A percentile compares a stretch with the other conserved stretches of the same genome.
Conservation (phyloP, 2,329 filamentous ascomycete species). For the Orbilia brochopaga region DNA sequence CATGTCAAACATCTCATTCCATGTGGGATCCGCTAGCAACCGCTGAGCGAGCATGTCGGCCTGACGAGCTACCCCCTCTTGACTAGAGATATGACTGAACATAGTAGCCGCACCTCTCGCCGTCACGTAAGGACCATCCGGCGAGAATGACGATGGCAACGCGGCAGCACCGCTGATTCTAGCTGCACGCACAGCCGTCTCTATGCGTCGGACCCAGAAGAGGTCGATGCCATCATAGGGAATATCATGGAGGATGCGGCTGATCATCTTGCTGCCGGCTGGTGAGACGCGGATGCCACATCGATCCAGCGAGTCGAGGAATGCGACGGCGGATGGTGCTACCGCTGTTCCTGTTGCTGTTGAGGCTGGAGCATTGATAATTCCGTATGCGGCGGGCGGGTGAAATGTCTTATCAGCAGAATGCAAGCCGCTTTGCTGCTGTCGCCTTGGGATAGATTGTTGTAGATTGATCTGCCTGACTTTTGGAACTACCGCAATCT, state of each 20-base stretch:
- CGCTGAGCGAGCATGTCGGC: conserved; percentile 18
- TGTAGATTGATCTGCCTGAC: too few species aligned
- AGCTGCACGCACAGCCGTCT: conserved; percentile 19
- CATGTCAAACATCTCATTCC: conserved; percentile 25
- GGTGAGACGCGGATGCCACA: conserved; percentile 33
- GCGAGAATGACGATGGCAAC: neutral
- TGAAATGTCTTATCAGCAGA: too few species aligned
- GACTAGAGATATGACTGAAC: neutral
- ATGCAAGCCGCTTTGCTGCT: too few species aligned
- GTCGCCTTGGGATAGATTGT: too few species aligned
- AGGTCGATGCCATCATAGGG: conserved; percentile 21
- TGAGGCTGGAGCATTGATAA: neutral
- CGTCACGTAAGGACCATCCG: neutral
- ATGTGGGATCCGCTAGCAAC: conserved; percentile 25
- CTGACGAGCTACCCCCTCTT: conserved; percentile 24
- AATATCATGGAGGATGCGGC: conserved; percentile 18
- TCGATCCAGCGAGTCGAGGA: conserved; percentile 16
- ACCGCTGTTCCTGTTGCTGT: neutral
- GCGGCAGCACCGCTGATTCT: neutral
- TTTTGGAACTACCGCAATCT: too few species aligned
- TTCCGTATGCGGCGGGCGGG: too few species aligned
- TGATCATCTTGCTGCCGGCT: conserved; percentile 11
- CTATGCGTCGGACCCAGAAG: conserved; percentile 17
- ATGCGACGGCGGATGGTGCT: conserved; percentile 6
- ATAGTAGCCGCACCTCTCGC: neutral